Evolutionary conservation across 2,329 filamentous ascomycete genomes (phyloP).

Genomic region (Penicillium brasilianum): DNA sequence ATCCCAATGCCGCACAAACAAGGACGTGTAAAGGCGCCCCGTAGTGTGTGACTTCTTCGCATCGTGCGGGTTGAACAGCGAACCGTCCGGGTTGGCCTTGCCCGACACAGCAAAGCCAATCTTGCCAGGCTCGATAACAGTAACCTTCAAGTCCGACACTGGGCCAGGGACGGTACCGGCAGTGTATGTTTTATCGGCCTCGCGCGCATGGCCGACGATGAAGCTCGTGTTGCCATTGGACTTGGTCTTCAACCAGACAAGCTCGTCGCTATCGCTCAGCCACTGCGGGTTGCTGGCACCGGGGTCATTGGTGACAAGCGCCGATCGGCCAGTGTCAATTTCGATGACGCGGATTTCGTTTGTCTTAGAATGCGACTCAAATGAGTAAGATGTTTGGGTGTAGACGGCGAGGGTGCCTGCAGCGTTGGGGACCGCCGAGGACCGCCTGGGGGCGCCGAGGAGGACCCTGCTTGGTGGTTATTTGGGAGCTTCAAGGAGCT

Average conservation of each 20-base stretch:
- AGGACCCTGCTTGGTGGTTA: constrained; percentile 47
- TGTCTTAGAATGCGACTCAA: constrained; percentile 54
- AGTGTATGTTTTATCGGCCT: constrained; percentile 48
- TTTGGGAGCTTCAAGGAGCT: not conserved
- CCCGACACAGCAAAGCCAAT: constrained; percentile 54
- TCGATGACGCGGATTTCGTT: constrained; percentile 54
- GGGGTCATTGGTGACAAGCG: constrained; percentile 51
- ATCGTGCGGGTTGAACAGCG: constrained; percentile 57
- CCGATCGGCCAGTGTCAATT: constrained; percentile 46
- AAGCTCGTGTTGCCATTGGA: constrained; percentile 55
- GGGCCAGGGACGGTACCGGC: constrained; percentile 53
- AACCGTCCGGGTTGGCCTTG: constrained; percentile 54
- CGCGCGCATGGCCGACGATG: constrained; percentile 49
- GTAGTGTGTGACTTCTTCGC: constrained; percentile 52
- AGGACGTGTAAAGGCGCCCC: constrained; percentile 55
- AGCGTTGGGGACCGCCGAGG: constrained; percentile 51
- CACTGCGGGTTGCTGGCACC: constrained; percentile 54
- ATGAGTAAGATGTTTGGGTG: constrained; percentile 56
- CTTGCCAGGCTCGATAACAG: constrained; percentile 47
- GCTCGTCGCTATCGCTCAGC: constrained; percentile 49
- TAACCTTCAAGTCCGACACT: constrained; percentile 53
- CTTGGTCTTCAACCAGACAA: constrained; percentile 54
- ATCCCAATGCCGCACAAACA: constrained; percentile 62
- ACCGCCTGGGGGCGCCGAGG: constrained; percentile 53
- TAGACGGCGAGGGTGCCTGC: constrained; percentile 54